Base-by-base conservation (phyloP, 495 filamentous ascomycete species). In the Ascobolus immersus region DNA sequence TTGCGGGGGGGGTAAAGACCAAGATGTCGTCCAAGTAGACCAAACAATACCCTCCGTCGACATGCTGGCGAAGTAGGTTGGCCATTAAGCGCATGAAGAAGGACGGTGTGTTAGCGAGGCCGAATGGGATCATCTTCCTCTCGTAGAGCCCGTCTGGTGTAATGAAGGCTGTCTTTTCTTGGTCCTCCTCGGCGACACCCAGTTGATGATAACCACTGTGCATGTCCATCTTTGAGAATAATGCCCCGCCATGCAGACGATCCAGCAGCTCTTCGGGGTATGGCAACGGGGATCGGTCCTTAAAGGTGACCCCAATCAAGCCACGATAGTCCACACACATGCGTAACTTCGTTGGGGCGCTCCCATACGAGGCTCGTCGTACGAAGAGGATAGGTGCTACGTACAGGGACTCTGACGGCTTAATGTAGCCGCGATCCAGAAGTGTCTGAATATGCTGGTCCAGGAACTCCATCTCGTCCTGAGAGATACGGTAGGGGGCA, bases 291-390 rank as follows among this genome's bases (percentile, higher is more conserved):
- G 61, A 61, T 2, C 41, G 20, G 28, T 67, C 51, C 34, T 59
- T 60, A 3, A 39, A 39, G 0, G 49, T 64, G 0, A 62, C 30
- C 0, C 22, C 28, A 35, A 66, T 67, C 1, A 65, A 29, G 5
- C 40, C 40, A 2, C 46, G 38, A 32, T 59, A 66, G 29, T 64
- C 48, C 0, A 62, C 42, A 44, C 50, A 65, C 32, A 69, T 42
- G 0, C 45, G 34, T n/a, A n/a, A n/a, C n/a, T n/a, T n/a, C n/a
- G n/a, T n/a, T n/a, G n/a, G n/a, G n/a, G n/a, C n/a, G n/a, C n/a
- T n/a, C n/a, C n/a, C n/a, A n/a, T n/a, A n/a, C n/a, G n/a, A n/a
- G n/a, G n/a, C n/a, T n/a, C n/a, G n/a, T n/a, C n/a, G n/a, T n/a
- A n/a, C n/a, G n/a, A n/a, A n/a, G n/a, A n/a, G n/a, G n/a, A n/a